Evolutionary conservation across 345 rosid species (phyloP).

Genomic region (Ceriops decandra): DNA sequence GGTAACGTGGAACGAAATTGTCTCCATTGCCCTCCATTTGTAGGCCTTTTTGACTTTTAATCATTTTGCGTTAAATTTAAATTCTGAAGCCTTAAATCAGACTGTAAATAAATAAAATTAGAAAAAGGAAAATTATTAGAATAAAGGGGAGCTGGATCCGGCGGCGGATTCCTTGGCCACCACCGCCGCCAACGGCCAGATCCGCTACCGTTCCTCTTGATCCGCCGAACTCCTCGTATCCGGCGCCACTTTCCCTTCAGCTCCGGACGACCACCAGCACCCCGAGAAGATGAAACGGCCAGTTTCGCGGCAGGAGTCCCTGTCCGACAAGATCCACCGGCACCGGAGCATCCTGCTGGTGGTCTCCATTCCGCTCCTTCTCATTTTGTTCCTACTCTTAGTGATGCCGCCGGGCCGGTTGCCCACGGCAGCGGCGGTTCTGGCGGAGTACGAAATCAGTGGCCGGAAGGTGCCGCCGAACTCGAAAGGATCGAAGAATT

Average conservation of each 20-base stretch:
- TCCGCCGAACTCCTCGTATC: conserved; percentile 20
- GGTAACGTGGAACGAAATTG: no score
- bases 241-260: conserved; percentile 38
- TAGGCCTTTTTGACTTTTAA: no score
- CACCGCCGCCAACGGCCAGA: conserved; percentile 63
- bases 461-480: conserved; percentile 48
- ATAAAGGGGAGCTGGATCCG: conserved; percentile 66
- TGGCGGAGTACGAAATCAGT: conserved; percentile 39
- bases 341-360: conserved; percentile 58
- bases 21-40: no score
- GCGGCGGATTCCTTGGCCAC: conserved; percentile 61
- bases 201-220: conserved; percentile 76
- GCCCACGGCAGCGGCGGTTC: conserved; percentile 29
- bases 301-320: conserved; percentile 42
- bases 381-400: conserved; percentile 55
- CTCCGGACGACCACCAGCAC: conserved; percentile 41
- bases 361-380: conserved; percentile 59
- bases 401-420: conserved; percentile 51
- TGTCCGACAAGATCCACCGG: conserved; percentile 76
- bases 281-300: conserved; percentile 56
- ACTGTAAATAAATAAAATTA: neutral
- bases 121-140: neutral
- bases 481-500: conserved; percentile 40
- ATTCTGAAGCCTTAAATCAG: no score
- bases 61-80: no score